These are phyloP conservation scores for Syzygium jambos DNA, from an alignment of 345 rosid genomes.

Conservation along the genomic window DNA sequence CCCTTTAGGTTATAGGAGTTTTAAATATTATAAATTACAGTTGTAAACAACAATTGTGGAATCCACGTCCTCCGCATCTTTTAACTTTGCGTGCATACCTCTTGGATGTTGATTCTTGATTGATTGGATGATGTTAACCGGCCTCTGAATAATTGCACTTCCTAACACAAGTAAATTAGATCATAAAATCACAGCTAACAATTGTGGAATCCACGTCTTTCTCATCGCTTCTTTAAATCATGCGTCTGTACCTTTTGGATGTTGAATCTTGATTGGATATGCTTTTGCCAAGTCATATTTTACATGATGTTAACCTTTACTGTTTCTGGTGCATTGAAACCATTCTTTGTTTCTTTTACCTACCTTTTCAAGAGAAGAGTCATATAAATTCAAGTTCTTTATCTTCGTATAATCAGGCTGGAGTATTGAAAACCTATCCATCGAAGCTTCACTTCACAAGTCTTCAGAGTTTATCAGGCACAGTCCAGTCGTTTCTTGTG, in stretches of 20 bases:
- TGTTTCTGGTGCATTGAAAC: not conserved
- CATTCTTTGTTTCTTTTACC: not conserved
- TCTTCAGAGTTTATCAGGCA: conserved; percentile 54
- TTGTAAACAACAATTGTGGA: not conserved
- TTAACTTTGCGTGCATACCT: not conserved
- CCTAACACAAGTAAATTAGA: not conserved
- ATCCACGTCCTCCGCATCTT: not conserved
- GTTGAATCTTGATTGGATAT: not conserved
- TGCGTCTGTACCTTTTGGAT: not conserved
- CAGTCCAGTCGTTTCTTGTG: conserved; percentile 57
- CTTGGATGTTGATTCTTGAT: not conserved
- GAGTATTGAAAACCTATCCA: conserved; percentile 54
- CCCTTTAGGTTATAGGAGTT: not conserved
- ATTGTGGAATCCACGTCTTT: not conserved
- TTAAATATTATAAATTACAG: not conserved
- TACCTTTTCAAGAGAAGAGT: not conserved
- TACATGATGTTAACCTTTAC: not conserved
- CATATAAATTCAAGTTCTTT: not conserved
- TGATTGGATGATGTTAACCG: not conserved
- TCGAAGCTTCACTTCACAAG: conserved; percentile 73
- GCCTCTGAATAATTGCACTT: not conserved
- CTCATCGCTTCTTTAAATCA: not conserved
- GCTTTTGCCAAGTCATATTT: not conserved
- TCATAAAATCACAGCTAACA: not conserved
- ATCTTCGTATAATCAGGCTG: conserved; percentile 21